Conservation (phyloP, 148 eudicot genomes). For the Cornus florida region DNA sequence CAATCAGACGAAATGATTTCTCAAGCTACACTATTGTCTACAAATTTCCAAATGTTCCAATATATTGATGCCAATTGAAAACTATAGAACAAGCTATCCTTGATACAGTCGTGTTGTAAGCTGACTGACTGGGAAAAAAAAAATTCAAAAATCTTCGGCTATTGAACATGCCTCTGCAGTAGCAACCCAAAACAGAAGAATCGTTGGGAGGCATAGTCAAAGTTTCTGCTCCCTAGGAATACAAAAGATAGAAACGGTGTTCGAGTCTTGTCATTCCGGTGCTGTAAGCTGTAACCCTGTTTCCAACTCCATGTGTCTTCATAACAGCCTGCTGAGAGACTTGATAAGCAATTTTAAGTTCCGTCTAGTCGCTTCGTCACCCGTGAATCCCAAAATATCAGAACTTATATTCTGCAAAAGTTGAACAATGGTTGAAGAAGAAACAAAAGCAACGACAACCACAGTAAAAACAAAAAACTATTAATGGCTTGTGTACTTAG, state of each 20-base stretch:
- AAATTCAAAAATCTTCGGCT: too few relatives aligned
- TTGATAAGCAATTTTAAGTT: constrained; percentile 84
- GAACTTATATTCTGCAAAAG: constrained; percentile 77
- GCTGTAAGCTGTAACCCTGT: not conserved
- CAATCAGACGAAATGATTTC: too few relatives aligned
- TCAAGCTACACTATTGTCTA: too few relatives aligned
- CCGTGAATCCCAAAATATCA: constrained; percentile 82
- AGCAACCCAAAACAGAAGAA: not conserved
- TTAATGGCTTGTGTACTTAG: not conserved
- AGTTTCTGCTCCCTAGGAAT: not conserved
- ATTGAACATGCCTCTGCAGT: not conserved
- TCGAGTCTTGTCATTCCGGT: not conserved
- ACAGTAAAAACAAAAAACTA: not conserved
- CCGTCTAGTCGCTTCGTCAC: constrained; percentile 82
- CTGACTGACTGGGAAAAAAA: too few relatives aligned
- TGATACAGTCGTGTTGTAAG: too few relatives aligned
- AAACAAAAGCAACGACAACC: not conserved
- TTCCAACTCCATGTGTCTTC: constrained; percentile 21
- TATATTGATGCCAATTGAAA: too few relatives aligned
- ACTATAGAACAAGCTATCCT: too few relatives aligned
- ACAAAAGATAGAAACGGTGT: not conserved
- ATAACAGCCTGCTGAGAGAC: constrained; percentile 88
- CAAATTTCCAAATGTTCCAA: too few relatives aligned
- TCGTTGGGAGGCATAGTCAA: not conserved
- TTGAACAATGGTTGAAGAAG: not conserved